Percentiles rank a stretch among this genome's conserved stretches.
phyloP scores from a whole-genome alignment of 345 rosid genomes.

The Corchorus olitorius region DNA sequence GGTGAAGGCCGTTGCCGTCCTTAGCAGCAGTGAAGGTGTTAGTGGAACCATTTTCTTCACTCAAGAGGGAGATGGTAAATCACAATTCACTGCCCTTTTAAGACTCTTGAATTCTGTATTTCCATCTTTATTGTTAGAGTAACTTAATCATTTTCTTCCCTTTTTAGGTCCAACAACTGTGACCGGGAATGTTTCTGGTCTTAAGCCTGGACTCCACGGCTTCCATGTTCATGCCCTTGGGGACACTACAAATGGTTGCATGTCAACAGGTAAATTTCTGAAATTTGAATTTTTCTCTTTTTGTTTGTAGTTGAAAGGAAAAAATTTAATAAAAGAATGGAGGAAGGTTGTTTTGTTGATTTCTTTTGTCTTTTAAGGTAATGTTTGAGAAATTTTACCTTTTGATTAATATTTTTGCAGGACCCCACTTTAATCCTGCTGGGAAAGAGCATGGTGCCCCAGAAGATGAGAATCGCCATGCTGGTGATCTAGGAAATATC shows the following conservation, averaged over 20 bases:
- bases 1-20: constrained; percentile 88
- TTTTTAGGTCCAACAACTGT: constrained; percentile 70
- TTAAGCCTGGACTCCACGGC: constrained; percentile 92
- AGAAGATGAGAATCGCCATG: constrained; percentile 83
- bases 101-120: neutral
- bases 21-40: constrained; percentile 74
- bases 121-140: constrained; percentile 6
- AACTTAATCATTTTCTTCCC: neutral
- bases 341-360: neutral
- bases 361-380: neutral
- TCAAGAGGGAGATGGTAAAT: constrained; percentile 81
- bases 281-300: neutral
- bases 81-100: neutral
- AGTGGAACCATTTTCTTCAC: constrained; percentile 71
- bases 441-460: constrained; percentile 93
- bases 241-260: constrained; percentile 98
- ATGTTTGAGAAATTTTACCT: neutral
- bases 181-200: constrained; percentile 77
- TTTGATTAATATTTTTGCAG: constrained; percentile 37
- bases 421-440: constrained; percentile 88
- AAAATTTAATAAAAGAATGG: neutral
- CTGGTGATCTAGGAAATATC: constrained; percentile 90
- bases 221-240: constrained; percentile 98
- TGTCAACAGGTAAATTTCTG: constrained; percentile 79
- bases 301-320: neutral